These are phyloP conservation scores for Polytrichum formosum DNA, from an alignment of 225 moss, liverwort and hornwort genomes.

Conservation along the genomic window DNA sequence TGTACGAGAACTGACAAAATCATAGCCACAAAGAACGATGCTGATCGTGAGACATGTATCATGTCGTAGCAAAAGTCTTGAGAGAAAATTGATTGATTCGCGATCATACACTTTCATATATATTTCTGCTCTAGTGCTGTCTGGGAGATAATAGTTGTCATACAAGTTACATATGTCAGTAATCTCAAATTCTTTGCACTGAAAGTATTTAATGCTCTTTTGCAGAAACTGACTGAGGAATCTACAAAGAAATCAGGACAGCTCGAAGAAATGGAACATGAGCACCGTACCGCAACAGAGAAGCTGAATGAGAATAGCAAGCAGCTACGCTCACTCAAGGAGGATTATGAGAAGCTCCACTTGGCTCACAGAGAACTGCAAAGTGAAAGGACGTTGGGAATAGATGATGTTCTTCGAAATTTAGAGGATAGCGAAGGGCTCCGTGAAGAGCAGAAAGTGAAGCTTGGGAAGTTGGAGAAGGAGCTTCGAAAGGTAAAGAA, in stretches of 20 bases:
- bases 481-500: conserved; percentile 31
- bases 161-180: too few relatives aligned
- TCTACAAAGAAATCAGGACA: conserved; percentile 18
- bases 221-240: conserved; percentile 8
- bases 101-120: too few relatives aligned
- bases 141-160: too few relatives aligned
- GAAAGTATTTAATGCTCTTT: not conserved
- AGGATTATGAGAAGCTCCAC: conserved; percentile 29
- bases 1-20: not conserved
- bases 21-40: too few relatives aligned
- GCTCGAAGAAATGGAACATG: conserved; percentile 50
- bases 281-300: conserved; percentile 19
- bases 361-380: conserved; percentile 23
- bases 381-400: conserved; percentile 17
- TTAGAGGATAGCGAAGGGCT: conserved; percentile 35
- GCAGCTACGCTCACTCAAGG: conserved; percentile 12
- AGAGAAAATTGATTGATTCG: too few relatives aligned
- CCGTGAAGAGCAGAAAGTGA: conserved; percentile 25
- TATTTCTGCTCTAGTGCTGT: too few relatives aligned
- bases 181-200: too few relatives aligned
- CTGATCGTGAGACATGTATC: too few relatives aligned
- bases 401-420: conserved; percentile 38
- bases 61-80: too few relatives aligned
- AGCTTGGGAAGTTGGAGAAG: conserved; percentile 40
- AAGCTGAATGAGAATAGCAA: conserved; percentile 31